These are phyloP conservation scores for Camellia oleifera DNA, from an alignment of 179 eudicot species.

Conservation along the genomic window DNA sequence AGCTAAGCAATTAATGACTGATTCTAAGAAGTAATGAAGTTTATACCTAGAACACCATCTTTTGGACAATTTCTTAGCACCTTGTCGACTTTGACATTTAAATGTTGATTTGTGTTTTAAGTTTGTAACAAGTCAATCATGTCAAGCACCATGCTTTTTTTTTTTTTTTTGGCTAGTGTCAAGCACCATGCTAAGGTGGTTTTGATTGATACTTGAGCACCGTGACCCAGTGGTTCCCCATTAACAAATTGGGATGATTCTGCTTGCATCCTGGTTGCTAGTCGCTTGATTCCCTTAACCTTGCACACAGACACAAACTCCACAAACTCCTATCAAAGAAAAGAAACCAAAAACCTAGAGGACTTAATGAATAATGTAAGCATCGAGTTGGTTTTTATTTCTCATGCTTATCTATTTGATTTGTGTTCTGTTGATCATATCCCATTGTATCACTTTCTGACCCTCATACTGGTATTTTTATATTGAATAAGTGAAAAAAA, in stretches of 20 bases:
- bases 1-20: background rate
- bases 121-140: background rate
- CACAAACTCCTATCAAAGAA: too few relatives aligned
- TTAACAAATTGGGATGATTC: background rate
- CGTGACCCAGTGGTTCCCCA: background rate
- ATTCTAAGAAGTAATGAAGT: background rate
- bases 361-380: too few relatives aligned
- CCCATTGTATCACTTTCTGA: too few relatives aligned
- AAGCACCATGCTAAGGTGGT: background rate
- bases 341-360: too few relatives aligned
- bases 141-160: background rate
- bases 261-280: background rate
- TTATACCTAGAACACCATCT: background rate
- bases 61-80: background rate
- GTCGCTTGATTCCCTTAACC: too few relatives aligned
- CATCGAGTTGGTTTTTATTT: too few relatives aligned
- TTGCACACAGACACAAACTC: too few relatives aligned
- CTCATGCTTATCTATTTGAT: too few relatives aligned
- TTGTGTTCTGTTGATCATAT: too few relatives aligned
- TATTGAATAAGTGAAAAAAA: background rate
- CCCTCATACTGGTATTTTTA: background rate
- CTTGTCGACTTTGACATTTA: background rate
- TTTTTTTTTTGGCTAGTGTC: too few relatives aligned
- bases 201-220: background rate
- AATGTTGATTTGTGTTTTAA: background rate